These are phyloP conservation scores for Anisodus tanguticus DNA, from an alignment of 257 asterid species.

Conservation along the genomic window DNA sequence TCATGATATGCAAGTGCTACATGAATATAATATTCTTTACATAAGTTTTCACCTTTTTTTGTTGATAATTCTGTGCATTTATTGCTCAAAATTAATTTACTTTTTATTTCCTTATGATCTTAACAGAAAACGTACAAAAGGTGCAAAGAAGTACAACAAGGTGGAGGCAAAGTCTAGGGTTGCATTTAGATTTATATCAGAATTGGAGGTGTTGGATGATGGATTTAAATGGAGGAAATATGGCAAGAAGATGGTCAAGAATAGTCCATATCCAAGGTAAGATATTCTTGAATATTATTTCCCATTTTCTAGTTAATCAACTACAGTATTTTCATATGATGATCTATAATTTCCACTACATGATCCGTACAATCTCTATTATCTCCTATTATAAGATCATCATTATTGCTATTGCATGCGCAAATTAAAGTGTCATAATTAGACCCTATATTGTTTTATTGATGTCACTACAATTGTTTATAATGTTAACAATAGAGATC, in stretches of 20 bases:
- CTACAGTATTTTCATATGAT: neutral
- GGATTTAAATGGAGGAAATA: slow-evolving; percentile 46
- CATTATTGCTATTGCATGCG: slow-evolving; percentile 25
- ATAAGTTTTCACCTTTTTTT: neutral
- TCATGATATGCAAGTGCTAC: slow-evolving; percentile 36
- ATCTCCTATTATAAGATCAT: neutral
- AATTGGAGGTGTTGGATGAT: slow-evolving; percentile 40
- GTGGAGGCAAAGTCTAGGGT: slow-evolving; percentile 13
- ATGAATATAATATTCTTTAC: neutral
- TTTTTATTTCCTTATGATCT: neutral
- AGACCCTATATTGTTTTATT: neutral
- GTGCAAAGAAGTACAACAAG: neutral
- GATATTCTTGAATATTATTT: neutral
- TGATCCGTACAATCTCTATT: neutral
- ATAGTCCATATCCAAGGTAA: slow-evolving; percentile 43
- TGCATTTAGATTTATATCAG: slow-evolving; percentile 41
- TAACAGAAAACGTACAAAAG: slow-evolving; percentile 25
- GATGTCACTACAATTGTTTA: neutral
- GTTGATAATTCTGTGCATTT: neutral
- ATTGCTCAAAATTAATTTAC: neutral
- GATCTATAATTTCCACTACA: neutral
- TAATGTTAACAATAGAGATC: too few species aligned
- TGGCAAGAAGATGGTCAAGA: slow-evolving; percentile 46
- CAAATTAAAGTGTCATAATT: neutral
- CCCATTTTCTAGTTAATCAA: neutral